Percentiles rank a stretch among this genome's conserved stretches.
Evolutionary conservation across 2,329 filamentous ascomycete genomes (phyloP).

Genomic region (Zasmidium cellare): DNA sequence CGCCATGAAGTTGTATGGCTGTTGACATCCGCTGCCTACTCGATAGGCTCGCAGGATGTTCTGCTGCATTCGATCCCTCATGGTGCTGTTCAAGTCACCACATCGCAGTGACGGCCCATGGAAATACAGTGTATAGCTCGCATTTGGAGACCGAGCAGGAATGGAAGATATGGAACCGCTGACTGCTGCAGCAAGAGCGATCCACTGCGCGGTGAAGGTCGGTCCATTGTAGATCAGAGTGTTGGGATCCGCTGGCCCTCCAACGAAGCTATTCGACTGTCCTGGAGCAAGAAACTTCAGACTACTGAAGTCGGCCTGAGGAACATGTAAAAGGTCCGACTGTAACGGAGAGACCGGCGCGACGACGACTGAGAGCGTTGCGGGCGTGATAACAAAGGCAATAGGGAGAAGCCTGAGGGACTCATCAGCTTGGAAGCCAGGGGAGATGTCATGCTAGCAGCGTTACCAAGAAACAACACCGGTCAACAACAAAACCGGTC

Average conservation of each 20-base stretch:
- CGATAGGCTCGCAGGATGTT: slow-evolving; percentile 3
- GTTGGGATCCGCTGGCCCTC: not conserved
- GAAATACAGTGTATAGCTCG: slow-evolving; percentile 2
- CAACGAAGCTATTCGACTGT: not conserved
- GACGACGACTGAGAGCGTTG: slow-evolving; percentile 4
- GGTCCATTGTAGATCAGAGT: slow-evolving; percentile 6
- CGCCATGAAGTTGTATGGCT: slow-evolving; percentile 3
- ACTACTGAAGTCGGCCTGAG: slow-evolving; percentile 4
- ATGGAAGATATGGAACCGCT: not conserved
- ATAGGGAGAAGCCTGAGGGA: slow-evolving; percentile 1
- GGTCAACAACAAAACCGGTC: not conserved
- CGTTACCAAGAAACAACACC: not conserved
- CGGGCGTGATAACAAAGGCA: slow-evolving; percentile 4
- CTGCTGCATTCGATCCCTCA: not conserved
- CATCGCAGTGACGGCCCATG: slow-evolving; percentile 1
- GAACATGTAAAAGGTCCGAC: not conserved
- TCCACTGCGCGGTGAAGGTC: not conserved
- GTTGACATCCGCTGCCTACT: not conserved
- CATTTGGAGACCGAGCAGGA: not conserved
- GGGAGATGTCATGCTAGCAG: not conserved
- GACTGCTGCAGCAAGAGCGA: not conserved
- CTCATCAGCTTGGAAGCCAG: not conserved
- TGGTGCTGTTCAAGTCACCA: not conserved
- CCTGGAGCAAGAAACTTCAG: slow-evolving; percentile 2
- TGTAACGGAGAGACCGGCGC: not conserved